Conservation (phyloP, 2,329 filamentous ascomycete species). For the Beauveria brongniartii region DNA sequence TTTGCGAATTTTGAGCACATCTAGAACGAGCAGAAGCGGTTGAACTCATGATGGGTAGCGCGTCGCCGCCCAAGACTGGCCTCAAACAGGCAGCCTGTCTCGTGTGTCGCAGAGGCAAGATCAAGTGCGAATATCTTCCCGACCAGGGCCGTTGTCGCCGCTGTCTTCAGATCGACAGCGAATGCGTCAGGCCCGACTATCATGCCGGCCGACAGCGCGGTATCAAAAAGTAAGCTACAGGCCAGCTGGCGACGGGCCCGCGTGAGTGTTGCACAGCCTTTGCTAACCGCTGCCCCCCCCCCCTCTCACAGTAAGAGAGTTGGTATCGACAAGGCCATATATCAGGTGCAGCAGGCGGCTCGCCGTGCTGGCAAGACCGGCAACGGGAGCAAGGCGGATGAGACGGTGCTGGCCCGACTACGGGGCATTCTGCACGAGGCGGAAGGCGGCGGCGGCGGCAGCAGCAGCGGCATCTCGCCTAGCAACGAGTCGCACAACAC, state of each 20-base stretch:
- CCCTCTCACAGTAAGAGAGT: constrained; percentile 60
- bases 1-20: no score
- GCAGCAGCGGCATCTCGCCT: constrained; percentile 14
- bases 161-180: constrained; percentile 47
- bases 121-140: constrained; percentile 53
- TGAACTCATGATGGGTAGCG: background rate
- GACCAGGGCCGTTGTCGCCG: constrained; percentile 49
- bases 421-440: constrained; percentile 30
- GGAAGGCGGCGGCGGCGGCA: constrained; percentile 9
- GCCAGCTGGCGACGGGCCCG: background rate
- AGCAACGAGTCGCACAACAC: constrained; percentile 11
- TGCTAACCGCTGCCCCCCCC: constrained; percentile 5
- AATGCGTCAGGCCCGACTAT: constrained; percentile 65
- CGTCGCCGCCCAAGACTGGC: constrained; percentile 4
- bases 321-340: constrained; percentile 65
- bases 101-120: constrained; percentile 59
- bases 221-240: constrained; percentile 57
- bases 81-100: constrained; percentile 47
- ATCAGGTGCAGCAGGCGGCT: constrained; percentile 64
- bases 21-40: no score
- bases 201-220: constrained; percentile 67
- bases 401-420: constrained; percentile 36
- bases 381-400: constrained; percentile 33
- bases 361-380: constrained; percentile 33
- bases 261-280: background rate